Conservation (phyloP, 2,329 filamentous ascomycete genomes). For the Beauveria sp. region DNA sequence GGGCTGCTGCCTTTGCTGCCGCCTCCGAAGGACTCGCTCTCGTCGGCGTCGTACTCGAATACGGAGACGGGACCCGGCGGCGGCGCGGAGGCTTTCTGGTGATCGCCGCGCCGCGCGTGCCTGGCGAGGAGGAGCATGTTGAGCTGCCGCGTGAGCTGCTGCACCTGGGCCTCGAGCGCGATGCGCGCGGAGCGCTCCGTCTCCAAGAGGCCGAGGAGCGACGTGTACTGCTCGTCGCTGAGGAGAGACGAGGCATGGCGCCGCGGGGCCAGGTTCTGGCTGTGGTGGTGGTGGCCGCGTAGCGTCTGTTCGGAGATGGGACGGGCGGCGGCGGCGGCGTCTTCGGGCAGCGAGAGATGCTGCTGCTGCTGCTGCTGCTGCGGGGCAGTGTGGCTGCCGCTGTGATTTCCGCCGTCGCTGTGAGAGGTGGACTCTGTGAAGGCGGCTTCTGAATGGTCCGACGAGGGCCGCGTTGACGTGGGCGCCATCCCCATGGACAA, state of each 20-base stretch:
- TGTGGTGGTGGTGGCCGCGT: neutral
- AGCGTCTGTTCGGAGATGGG: slow-evolving; percentile 27
- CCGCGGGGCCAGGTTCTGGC: slow-evolving; percentile 20
- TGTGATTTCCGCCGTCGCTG: neutral
- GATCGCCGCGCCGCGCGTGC: neutral
- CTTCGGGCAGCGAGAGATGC: too few species aligned
- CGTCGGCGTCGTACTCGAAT: slow-evolving; percentile 35
- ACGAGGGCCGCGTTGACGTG: neutral
- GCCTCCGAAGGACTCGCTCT: slow-evolving; percentile 12
- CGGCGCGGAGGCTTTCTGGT: neutral
- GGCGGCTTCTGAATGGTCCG: neutral
- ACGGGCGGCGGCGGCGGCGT: slow-evolving; percentile 15
- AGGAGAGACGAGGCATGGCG: slow-evolving; percentile 23
- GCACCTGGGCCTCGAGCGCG: slow-evolving; percentile 49
- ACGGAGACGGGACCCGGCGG: slow-evolving; percentile 23
- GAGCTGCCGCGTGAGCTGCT: slow-evolving; percentile 42
- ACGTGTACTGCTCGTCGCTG: slow-evolving; percentile 40
- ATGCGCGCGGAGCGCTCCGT: slow-evolving; percentile 49
- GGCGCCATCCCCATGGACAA: slow-evolving; percentile 7
- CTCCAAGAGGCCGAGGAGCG: slow-evolving; percentile 45
- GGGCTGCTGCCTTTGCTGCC: neutral
- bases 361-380: neutral
- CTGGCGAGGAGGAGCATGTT: slow-evolving; percentile 26
- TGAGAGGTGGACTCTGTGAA: neutral
- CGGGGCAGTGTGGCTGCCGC: neutral